phyloP scores from a whole-genome alignment of 2,329 filamentous ascomycete species.

The Rasamsonia emersonii region DNA sequence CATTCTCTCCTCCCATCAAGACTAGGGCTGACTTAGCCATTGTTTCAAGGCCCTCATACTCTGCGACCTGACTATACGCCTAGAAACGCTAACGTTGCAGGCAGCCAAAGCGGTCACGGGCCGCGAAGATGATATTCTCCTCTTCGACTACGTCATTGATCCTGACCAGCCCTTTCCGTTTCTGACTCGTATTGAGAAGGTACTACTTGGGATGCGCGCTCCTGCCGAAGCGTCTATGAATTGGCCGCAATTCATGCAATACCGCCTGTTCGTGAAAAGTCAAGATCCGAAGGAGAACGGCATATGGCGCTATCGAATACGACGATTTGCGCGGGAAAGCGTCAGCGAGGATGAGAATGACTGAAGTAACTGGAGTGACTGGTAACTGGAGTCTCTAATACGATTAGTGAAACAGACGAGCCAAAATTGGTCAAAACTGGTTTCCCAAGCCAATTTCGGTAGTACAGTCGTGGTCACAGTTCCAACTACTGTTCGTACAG shows the following conservation, averaged over 20 bases:
- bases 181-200: neutral
- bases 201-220: neutral
- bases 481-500: too few species aligned
- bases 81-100: neutral
- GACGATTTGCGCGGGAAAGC: neutral
- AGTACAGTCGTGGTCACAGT: too few species aligned
- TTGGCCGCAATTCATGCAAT: neutral
- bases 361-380: neutral
- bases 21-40: too few species aligned
- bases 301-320: neutral
- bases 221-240: neutral
- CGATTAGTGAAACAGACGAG: too few species aligned
- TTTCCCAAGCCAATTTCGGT: too few species aligned
- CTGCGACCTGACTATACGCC: neutral
- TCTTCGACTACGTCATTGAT: neutral
- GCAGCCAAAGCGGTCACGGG: neutral
- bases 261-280: neutral
- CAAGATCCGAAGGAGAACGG: neutral
- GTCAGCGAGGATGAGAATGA: neutral
- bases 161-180: neutral
- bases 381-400: too few species aligned
- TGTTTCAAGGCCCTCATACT: neutral
- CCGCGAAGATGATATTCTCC: neutral
- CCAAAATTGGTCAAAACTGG: too few species aligned
- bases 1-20: neutral